Evolutionary conservation across 257 asterid species (phyloP), one percentile per base, ranked within the genome.

Genomic region (Plectranthus barbatus): DNA sequence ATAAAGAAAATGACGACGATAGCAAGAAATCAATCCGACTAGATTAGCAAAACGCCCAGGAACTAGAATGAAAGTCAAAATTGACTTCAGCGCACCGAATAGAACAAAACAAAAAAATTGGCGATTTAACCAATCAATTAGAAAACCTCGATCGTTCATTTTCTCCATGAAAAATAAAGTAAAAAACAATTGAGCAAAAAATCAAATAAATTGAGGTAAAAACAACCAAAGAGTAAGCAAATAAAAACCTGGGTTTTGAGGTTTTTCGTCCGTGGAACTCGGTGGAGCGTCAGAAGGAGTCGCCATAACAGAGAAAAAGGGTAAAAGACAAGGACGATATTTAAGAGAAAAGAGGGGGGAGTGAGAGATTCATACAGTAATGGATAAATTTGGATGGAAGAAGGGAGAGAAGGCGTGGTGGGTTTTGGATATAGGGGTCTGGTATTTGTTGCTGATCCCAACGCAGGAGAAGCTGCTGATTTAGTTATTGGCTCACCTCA

Each of bases 281-380:
- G 88, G 81, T 55, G 85, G 84, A 59, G 82, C 71, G 62, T 85
- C 94, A 14, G 85, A 63, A 59, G 77, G 76, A 64, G 72, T 73
- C 17, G 80, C 86, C 96, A 86, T 88, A 59, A 14, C 60, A 4
- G 63, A 29, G 5, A 49, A 6, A 21, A 29, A 12, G 0, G 9
- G 5, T 19, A 19, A 2, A 20, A 11, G 9, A 29, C 17, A 41
- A 8, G 23, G 11, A 42, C 7, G 21, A 59, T 9, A 37, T 39
- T 26, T 9, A 42, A 42, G 48, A 39, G 62, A 57, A 41, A 62
- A 57, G 23, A 13, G 9, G 56, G 1, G 12, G 19, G 29, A 60
- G 17, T 7, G 37, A 62, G 20, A 23, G 47, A 19, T 57, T 15
- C 19, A 37, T 9, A 37, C 10, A 9, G 1, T 8, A 3, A 0